A percentile compares a stretch with the other conserved stretches of the same genome.
These are phyloP conservation scores for Penicillium decumbens DNA, from an alignment of 2,329 filamentous ascomycete species.

Conservation along the genomic window DNA sequence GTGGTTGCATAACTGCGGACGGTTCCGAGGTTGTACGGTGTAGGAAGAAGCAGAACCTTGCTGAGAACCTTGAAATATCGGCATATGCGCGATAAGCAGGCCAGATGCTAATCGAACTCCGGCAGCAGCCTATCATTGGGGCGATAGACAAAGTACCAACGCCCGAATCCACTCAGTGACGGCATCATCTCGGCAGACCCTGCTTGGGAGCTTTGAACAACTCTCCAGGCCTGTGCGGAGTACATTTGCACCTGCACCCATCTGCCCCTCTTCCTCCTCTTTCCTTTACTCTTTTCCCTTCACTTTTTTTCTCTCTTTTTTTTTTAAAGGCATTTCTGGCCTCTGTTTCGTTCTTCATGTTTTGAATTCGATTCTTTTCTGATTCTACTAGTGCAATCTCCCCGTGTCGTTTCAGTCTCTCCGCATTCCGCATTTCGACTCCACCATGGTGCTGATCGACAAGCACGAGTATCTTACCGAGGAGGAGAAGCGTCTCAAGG, in stretches of 20 bases:
- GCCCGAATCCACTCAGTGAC: conserved; percentile 3
- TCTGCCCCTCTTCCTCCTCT: conserved; percentile 5
- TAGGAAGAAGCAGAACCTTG: no score
- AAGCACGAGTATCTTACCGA: conserved; percentile 80
- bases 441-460: conserved; percentile 80
- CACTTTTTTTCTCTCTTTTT: background rate
- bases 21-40: no score
- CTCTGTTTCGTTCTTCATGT: background rate
- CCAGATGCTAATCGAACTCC: background rate
- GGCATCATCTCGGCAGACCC: conserved; percentile 2
- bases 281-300: background rate
- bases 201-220: background rate
- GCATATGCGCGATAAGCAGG: background rate
- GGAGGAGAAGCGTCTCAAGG: conserved; percentile 83
- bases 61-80: background rate
- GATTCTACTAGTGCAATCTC: background rate
- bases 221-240: background rate
- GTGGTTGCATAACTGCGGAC: background rate
- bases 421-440: conserved; percentile 4
- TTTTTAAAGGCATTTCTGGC: background rate
- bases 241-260: background rate
- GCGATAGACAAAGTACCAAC: background rate
- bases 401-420: conserved; percentile 4
- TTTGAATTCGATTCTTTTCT: background rate
- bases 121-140: background rate